phyloP scores from a whole-genome alignment of 2,329 filamentous ascomycete species.

The Claviceps spartinae region DNA sequence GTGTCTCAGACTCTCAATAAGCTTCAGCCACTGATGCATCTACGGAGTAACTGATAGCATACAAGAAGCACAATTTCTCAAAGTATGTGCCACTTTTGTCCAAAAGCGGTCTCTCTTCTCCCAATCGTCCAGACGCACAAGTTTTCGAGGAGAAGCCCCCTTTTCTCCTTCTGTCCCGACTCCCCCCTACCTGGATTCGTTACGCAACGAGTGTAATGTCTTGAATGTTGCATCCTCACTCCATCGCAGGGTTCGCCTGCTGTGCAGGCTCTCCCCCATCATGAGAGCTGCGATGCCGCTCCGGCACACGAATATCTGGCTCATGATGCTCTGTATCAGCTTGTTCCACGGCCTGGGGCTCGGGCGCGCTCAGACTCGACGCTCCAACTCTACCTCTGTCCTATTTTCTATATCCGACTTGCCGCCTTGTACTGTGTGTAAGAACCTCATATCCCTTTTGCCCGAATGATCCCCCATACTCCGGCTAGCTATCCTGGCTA shows the following conservation, averaged over 20 bases:
- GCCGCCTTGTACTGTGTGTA: conserved; percentile 2
- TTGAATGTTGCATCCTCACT: neutral
- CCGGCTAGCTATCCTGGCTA: too few species aligned
- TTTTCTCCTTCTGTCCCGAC: neutral
- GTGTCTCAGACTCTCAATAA: neutral
- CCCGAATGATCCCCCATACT: too few species aligned
- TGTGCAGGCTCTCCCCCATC: neutral
- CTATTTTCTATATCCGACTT: neutral
- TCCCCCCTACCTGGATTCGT: neutral
- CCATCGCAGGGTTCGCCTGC: neutral
- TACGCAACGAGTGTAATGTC: neutral
- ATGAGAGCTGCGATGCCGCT: neutral
- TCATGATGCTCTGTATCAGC: conserved; percentile 1
- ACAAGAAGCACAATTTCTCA: neutral
- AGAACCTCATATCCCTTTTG: neutral
- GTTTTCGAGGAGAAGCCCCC: neutral
- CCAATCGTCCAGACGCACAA: neutral
- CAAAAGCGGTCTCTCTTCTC: too few species aligned
- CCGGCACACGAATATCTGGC: neutral
- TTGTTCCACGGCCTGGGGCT: neutral
- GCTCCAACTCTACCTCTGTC: neutral
- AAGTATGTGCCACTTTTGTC: too few species aligned
- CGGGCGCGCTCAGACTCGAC: neutral
- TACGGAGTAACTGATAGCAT: neutral
- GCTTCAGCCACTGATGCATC: neutral